Percentiles rank a stretch among this genome's conserved stretches.
These are phyloP conservation scores for Leptographium wingfieldii DNA, from an alignment of 2,329 filamentous ascomycete genomes.

Conservation along the genomic window DNA sequence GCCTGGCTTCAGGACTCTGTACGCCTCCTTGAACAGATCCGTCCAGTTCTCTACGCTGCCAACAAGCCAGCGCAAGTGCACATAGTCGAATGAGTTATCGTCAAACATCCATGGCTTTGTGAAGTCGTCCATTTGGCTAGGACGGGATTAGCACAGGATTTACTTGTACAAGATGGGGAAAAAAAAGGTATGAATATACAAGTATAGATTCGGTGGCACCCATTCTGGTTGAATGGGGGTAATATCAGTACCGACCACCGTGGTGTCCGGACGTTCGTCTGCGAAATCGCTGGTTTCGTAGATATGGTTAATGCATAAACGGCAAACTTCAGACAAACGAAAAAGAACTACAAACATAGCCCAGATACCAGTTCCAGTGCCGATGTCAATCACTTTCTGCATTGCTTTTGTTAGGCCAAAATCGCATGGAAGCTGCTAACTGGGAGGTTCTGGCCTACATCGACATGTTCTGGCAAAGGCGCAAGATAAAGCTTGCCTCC, in stretches of 20 bases:
- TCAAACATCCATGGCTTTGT: conserved; percentile 34
- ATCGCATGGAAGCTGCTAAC: too few relatives aligned
- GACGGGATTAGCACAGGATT: too few relatives aligned
- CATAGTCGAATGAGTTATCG: conserved; percentile 39
- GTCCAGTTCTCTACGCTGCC: conserved; percentile 40
- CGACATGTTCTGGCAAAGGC: background rate
- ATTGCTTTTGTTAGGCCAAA: background rate
- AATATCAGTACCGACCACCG: background rate
- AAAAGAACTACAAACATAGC: background rate
- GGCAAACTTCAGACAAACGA: too few relatives aligned
- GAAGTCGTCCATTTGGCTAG: conserved; percentile 44
- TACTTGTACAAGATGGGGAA: background rate
- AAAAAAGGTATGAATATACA: background rate
- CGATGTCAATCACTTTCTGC: background rate
- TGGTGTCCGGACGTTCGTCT: background rate
- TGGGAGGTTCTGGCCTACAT: too few relatives aligned
- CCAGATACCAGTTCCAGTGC: background rate
- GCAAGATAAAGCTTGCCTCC: background rate
- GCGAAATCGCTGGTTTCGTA: background rate
- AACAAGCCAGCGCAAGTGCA: conserved; percentile 42
- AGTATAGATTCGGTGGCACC: conserved; percentile 22
- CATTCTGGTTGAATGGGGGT: background rate
- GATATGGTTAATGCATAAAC: too few relatives aligned
- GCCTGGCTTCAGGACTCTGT: background rate
- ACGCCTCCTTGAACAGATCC: conserved; percentile 30